Percentiles rank a stretch among this genome's conserved stretches.
phyloP scores from a whole-genome alignment of 2,329 filamentous ascomycete genomes.

The Diaporthe australafricana region DNA sequence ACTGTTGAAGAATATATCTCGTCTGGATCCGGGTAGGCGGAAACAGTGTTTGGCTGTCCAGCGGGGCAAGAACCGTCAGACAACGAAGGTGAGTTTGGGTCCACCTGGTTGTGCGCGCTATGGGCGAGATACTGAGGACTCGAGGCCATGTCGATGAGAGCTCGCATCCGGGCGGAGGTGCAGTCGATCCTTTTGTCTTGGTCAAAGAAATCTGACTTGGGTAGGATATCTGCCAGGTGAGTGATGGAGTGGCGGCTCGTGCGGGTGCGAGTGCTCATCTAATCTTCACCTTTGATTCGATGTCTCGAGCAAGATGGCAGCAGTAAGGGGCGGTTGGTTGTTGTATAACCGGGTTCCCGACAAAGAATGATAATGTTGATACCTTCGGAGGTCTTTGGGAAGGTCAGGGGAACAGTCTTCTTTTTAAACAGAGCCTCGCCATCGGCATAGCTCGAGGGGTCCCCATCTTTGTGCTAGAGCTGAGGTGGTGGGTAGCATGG shows the following conservation, averaged over 20 bases:
- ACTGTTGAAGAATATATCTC: constrained; percentile 39
- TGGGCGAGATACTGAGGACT: constrained; percentile 42
- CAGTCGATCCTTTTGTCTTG: constrained; percentile 37
- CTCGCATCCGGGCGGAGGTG: constrained; percentile 40
- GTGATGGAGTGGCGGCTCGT: constrained; percentile 6
- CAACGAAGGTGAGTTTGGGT: constrained; percentile 35
- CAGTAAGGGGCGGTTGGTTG: constrained; percentile 19
- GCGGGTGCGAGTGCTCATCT: neutral
- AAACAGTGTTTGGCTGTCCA: constrained; percentile 29
- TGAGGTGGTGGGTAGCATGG: constrained; percentile 22
- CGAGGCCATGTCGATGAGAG: constrained; percentile 45
- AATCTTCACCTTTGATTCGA: constrained; percentile 23
- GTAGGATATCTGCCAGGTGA: constrained; percentile 14
- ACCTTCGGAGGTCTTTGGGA: constrained; percentile 26
- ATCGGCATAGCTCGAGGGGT: constrained; percentile 30
- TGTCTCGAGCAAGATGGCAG: constrained; percentile 16
- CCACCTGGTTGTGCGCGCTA: constrained; percentile 40
- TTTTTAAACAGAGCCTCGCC: constrained; percentile 33
- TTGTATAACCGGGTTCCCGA: constrained; percentile 28
- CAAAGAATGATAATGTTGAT: constrained; percentile 29
- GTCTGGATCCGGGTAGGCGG: constrained; percentile 38
- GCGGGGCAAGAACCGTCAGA: constrained; percentile 34
- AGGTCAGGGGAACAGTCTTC: constrained; percentile 27
- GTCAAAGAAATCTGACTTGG: constrained; percentile 26
- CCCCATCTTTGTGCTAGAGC: constrained; percentile 27